Base-by-base conservation (phyloP, 306 rosid genomes). In the Vachellia collinsii region DNA sequence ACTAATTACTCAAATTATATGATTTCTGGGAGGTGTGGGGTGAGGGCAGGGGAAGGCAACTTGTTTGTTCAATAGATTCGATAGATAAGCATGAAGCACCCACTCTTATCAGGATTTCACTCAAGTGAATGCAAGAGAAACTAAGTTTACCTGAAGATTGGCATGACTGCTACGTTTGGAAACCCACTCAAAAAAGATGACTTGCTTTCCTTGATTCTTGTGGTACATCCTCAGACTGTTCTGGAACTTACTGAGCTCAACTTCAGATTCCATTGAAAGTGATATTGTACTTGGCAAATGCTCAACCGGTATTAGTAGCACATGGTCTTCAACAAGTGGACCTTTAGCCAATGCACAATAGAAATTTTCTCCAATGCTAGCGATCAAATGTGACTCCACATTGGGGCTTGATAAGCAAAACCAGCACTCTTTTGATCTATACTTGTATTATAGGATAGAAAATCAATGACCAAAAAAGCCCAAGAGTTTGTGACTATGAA, bases 321-420 rank as follows among this genome's bases (percentile, higher is more conserved):
- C 91, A 39, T 93, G 99, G 81, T 91, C 99, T 75, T 94, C 87
- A 72, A 95, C 90, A 59, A 93, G 97, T 25, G 96, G 98, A 39
- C 99, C 99, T 89, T 95, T 93, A 70, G 99, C 89, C 84, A 93
- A 83, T 61, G 99, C 99, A 82, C 96, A 88, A 87, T 95, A 95
- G 89, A 85, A 89, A 85, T 81, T 86, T 86, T 89, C 97, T 72
- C 97, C 96, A 43, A 95, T 79, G 73, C 96, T 95, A 86, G 90
- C 79, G 78, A 95, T 87, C 77, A 95, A 88, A 83, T 95, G 97
- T 0, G 92, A 91, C 83, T 95, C 97, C 80, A 95, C 82, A 74
- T 81, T 90, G 79, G 98, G 89, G 81, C 98, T 95, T 70, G 99
- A 95, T 80, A 95, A 84, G 92, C 99, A 95, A 85, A 95, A 95